Conservation (phyloP, 1,284 basidiomycete genomes). For the Puccinia brachypodii region DNA sequence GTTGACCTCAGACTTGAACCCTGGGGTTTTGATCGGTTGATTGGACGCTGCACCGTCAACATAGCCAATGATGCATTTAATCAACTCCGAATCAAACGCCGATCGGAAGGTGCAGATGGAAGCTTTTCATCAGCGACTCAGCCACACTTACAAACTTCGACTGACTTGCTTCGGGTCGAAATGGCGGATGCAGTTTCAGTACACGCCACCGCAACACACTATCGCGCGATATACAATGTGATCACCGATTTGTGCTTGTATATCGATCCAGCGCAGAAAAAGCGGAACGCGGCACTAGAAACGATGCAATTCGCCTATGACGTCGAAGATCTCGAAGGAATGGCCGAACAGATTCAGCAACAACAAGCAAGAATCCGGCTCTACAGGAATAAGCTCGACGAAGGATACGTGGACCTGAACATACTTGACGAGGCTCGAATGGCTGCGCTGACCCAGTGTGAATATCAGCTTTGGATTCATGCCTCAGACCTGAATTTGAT, state of each 20-base stretch:
- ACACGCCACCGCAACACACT: constrained; percentile 82
- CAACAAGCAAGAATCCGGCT: constrained; percentile 43
- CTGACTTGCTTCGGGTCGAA: constrained; percentile 44
- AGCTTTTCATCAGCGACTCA: constrained; percentile 45
- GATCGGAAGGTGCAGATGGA: constrained; percentile 38
- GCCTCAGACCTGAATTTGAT: constrained; percentile 79
- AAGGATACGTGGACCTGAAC: constrained; percentile 54
- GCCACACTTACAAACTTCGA: constrained; percentile 48
- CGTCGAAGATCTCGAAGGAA: constrained; percentile 45
- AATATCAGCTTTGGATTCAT: constrained; percentile 72
- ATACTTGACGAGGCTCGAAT: constrained; percentile 62
- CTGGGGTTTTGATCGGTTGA: constrained; percentile 79
- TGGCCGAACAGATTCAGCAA: constrained; percentile 48
- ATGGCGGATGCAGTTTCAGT: constrained; percentile 66
- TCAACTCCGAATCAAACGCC: constrained; percentile 64
- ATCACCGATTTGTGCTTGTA: constrained; percentile 85
- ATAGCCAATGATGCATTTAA: constrained; percentile 95
- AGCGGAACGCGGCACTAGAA: constrained; percentile 73
- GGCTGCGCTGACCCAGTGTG: constrained; percentile 65
- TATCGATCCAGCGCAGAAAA: constrained; percentile 79
- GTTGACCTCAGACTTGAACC: constrained; percentile 80
- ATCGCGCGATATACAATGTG: constrained; percentile 81
- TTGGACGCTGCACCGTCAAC: constrained; percentile 81
- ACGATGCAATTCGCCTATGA: constrained; percentile 68
- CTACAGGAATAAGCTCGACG: constrained; percentile 28